These are phyloP conservation scores for Scenedesmus sp. DNA, from an alignment of 163 green algal species.

Conservation along the genomic window DNA sequence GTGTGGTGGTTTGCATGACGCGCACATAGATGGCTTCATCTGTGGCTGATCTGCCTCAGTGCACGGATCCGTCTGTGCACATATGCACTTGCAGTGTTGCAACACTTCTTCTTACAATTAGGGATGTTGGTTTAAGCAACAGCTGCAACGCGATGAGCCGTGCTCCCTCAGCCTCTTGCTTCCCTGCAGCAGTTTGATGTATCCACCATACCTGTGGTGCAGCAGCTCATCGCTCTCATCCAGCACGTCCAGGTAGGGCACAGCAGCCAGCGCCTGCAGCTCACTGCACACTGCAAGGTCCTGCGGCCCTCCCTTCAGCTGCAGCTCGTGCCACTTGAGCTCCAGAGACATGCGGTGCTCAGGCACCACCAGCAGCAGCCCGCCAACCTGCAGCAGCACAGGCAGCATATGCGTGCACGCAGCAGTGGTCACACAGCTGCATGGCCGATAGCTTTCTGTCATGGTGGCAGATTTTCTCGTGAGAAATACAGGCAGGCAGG, in stretches of 20 bases:
- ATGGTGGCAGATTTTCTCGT: no score
- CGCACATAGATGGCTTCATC: no score
- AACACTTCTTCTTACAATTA: no score
- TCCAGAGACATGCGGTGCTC: constrained; percentile 65
- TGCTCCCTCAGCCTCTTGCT: background rate
- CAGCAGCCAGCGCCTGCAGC: constrained; percentile 43
- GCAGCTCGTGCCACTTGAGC: constrained; percentile 66
- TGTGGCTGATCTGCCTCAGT: no score
- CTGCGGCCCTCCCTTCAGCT: background rate
- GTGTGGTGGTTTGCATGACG: no score
- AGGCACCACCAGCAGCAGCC: constrained; percentile 69
- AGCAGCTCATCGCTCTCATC: constrained; percentile 79
- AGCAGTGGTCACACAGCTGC: background rate
- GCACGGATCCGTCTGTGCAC: no score
- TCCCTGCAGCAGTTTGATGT: background rate
- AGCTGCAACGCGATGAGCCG: background rate
- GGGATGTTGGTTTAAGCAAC: background rate
- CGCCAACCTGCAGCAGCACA: constrained; percentile 54
- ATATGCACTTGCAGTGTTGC: no score
- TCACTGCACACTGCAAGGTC: constrained; percentile 2
- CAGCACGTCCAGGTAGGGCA: constrained; percentile 68
- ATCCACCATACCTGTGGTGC: constrained; percentile 60
- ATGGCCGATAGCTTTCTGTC: no score
- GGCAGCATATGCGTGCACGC: no score
- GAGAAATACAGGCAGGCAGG: background rate